Conservation (phyloP, 2,329 filamentous ascomycete species). For the Dactylonectria estremocensis region DNA sequence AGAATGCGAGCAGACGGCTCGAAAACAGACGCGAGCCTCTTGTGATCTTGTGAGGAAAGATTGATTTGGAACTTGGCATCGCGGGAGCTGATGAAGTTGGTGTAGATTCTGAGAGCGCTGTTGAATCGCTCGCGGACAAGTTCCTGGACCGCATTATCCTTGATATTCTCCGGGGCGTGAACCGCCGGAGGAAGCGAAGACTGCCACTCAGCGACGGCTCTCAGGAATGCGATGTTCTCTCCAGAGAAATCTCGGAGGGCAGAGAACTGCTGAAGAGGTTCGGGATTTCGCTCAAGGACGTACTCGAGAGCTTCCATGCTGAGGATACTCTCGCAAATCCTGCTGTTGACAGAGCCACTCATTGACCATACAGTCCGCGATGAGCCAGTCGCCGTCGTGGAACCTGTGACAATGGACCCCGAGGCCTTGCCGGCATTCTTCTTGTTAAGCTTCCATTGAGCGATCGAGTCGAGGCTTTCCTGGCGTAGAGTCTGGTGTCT, state of each 20-base stretch:
- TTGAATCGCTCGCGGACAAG: slow-evolving; percentile 69
- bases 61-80: slow-evolving; percentile 77
- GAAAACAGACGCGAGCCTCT: slow-evolving; percentile 71
- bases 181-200: slow-evolving; percentile 47
- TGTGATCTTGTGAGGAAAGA: slow-evolving; percentile 71
- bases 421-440: slow-evolving; percentile 49
- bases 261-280: slow-evolving; percentile 75
- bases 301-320: slow-evolving; percentile 61
- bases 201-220: slow-evolving; percentile 64
- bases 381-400: slow-evolving; percentile 51
- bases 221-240: slow-evolving; percentile 78
- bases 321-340: slow-evolving; percentile 57
- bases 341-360: slow-evolving; percentile 47
- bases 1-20: slow-evolving; percentile 65
- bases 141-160: slow-evolving; percentile 44
- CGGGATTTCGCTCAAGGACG: slow-evolving; percentile 71
- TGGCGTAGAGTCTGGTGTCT: slow-evolving; percentile 61
- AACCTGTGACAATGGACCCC: slow-evolving; percentile 53
- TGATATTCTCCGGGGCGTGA: slow-evolving; percentile 43
- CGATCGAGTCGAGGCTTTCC: slow-evolving; percentile 65
- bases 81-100: slow-evolving; percentile 45
- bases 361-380: slow-evolving; percentile 58
- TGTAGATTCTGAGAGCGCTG: slow-evolving; percentile 64
- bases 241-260: slow-evolving; percentile 78
- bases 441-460: slow-evolving; percentile 63